Conservation (phyloP, 148 eudicot species). For the Talinum fruticosum region DNA sequence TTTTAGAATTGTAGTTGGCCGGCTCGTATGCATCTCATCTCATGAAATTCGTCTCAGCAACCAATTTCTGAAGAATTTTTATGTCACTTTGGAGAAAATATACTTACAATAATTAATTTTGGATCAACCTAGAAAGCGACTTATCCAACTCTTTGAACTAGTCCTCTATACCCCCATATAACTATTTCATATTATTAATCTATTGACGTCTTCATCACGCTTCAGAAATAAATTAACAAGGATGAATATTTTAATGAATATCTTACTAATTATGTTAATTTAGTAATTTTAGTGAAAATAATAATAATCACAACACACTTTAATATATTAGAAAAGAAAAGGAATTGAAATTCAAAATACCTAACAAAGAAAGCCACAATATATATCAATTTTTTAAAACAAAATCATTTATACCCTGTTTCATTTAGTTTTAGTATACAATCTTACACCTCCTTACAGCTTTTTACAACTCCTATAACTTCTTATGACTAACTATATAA, state of each 20-base stretch:
- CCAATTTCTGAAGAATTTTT: neutral
- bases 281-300: too few relatives aligned
- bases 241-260: neutral
- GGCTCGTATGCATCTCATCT: constrained; percentile 6
- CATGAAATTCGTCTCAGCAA: constrained; percentile 3
- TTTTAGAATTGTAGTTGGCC: constrained; percentile 2
- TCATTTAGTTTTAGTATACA: too few relatives aligned
- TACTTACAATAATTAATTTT: neutral
- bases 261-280: neutral
- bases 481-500: too few relatives aligned
- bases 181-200: neutral
- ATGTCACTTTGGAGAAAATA: neutral
- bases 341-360: neutral
- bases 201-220: neutral
- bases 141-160: neutral
- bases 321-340: neutral
- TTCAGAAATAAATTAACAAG: neutral
- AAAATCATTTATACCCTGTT: too few relatives aligned
- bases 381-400: too few relatives aligned
- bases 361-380: neutral
- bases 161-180: constrained; percentile 3
- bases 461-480: too few relatives aligned
- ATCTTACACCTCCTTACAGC: too few relatives aligned
- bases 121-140: constrained; percentile 11
- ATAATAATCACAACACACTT: too few relatives aligned